Percentiles rank a stretch among this genome's conserved stretches.
Evolutionary conservation across 2,329 filamentous ascomycete genomes (phyloP).

Genomic region (Aspergillus aculeatus): DNA sequence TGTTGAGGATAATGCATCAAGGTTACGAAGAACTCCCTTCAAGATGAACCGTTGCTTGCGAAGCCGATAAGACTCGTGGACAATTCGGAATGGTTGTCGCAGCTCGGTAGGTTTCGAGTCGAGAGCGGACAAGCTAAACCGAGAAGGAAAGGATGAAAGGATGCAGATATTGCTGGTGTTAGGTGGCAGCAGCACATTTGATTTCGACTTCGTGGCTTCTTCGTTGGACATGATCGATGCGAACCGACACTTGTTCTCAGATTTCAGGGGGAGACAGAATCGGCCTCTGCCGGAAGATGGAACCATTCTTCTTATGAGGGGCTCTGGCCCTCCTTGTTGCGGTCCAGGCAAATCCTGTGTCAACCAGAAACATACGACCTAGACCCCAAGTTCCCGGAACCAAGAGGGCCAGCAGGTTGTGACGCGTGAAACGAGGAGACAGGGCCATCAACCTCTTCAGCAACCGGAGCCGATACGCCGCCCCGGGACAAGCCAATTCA

Average conservation of each 20-base stretch:
- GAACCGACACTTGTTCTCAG: background rate
- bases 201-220: background rate
- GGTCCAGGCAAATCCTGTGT: background rate
- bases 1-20: background rate
- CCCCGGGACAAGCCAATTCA: background rate
- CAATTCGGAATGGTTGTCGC: too few relatives aligned
- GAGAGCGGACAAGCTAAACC: too few relatives aligned
- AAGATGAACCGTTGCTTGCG: background rate
- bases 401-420: background rate
- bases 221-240: background rate
- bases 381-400: background rate
- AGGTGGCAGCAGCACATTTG: too few relatives aligned
- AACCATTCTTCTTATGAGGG: background rate
- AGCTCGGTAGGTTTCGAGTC: background rate
- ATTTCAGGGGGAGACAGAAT: background rate
- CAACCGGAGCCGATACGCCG: background rate
- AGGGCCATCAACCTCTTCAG: background rate
- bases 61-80: too few relatives aligned
- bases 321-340: background rate
- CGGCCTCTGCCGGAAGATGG: background rate
- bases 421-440: too few relatives aligned
- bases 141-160: too few relatives aligned
- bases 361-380: too few relatives aligned
- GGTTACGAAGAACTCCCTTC: background rate
- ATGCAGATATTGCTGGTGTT: too few relatives aligned